Evolutionary conservation across 2,329 filamentous ascomycete species (phyloP), one percentile per base, ranked within the genome.

Genomic region (Falciphora oryzae): DNA sequence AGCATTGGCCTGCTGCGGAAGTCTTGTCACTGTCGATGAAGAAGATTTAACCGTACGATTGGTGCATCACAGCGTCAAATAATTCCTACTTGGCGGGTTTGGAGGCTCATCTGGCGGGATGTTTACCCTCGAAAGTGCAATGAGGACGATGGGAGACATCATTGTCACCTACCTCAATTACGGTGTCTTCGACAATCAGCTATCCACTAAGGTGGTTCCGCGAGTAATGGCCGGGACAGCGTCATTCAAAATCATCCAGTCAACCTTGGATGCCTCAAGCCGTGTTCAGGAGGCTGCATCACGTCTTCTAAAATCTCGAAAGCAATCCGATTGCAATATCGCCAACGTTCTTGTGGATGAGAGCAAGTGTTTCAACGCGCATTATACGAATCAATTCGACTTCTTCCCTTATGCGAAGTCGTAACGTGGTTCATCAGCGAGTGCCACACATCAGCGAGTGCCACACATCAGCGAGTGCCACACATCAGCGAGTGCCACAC

Each of bases 61-160:
- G 0, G 66, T 77, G 5, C 75, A 78, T 32, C 72, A 75, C 8
- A 78, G 75, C 8, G 71, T 75, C 16, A 75, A 70, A 62, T 71
- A 76, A 58, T 78, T 74, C 57, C 66, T 77, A 1, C 38, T 44
- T 13, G 32, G 32, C 32, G 32, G 32, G 4, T 2, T 13, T 18
- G 38, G 38, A 7, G 14, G 4, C 38, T 18, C 14, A 44, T 44
- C 38, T 16, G 38, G 16, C 6, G 38, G 3, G 14, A 18, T 44
- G 38, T 44, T 44, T 44, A 44, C 14, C 4, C 14, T 18, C 38
- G 16, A 44, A 2, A 44, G 16, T 18, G 38, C 38, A 18, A 16
- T 44, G 38, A 6, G 1, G 18, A 65, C 31, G 11, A 70, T 74
- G 69, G 69, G 65, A 59, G 66, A 67, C 32, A 70, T 71, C 62